Evolutionary conservation across 768 basidiomycete species (phyloP), one percentile per base, ranked within the genome.

Genomic region (Rhodosporidiobolus sp.): DNA sequence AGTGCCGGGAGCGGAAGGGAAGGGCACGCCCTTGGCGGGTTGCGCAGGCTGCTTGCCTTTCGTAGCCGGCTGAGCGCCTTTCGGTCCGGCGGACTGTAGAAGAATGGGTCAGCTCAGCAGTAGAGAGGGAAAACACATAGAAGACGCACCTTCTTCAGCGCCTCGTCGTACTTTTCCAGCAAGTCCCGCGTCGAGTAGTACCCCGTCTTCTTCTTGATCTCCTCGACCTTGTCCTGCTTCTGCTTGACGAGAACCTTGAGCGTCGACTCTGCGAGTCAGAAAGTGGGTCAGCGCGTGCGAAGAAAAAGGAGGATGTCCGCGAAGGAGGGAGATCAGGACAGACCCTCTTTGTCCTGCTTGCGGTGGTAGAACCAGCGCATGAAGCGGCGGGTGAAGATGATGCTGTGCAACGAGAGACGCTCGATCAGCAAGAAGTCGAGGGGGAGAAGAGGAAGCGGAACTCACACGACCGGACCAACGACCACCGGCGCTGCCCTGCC

Each of bases 151-250:
- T 72, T 77, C 63, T 77, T 77, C 26, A 72, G 45, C 24, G 58
- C 73, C 61, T 90, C 90, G 74, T 95, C 95, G 77, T 96, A 97
- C 68, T 88, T 87, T 79, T 95, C 92, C 26, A 99, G 84, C 56
- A 99, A 84, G 77, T 89, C 91, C 63, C 90, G 88, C 38, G 94
- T 99, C 19, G 87, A 87, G 79, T 99, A 92, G 81, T 91, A 99
- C 77, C 97, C 95, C 3, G 94, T 97, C 80, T 91, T 93, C 83
- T 93, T 92, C 85, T 99, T 99, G 76, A 98, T 91, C 76, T 96
- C 94, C 74, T 95, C 93, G 49, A 99, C 86, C 79, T 91, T 93
- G 32, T 85, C 84, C 28, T 91, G 88, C 73, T 94, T 92, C 78
- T 89, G 84, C 78, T 88, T 89, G 79, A 94, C 91, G 77, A 89